Percentiles rank a stretch among this genome's conserved stretches.
phyloP scores from a whole-genome alignment of 139 green algal species.

The Astrephomene gubernaculifera region DNA sequence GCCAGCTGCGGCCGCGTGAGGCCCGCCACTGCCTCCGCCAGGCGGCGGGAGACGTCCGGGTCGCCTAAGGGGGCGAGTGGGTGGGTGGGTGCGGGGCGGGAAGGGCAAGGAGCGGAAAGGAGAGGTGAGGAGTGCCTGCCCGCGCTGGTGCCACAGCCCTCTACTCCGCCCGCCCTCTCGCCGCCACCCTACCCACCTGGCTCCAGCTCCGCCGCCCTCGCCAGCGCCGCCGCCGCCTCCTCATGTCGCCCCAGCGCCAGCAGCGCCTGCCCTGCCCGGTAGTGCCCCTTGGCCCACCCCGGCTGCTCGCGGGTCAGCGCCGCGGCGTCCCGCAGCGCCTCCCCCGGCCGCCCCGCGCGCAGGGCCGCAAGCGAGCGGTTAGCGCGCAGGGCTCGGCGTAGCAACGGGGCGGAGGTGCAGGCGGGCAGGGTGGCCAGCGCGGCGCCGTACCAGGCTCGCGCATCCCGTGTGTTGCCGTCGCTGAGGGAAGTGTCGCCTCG shows the following conservation, averaged over 20 bases:
- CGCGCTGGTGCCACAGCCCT: background rate
- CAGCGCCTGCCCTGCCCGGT: slow-evolving; percentile 12
- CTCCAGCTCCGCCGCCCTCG: background rate
- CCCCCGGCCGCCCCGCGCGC: background rate
- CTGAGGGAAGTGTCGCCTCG: background rate
- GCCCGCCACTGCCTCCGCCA: background rate
- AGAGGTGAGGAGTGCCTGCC: background rate
- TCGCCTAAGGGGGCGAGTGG: background rate
- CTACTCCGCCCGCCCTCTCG: background rate
- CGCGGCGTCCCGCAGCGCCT: background rate
- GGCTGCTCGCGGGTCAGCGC: background rate
- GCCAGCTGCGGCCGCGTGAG: slow-evolving; percentile 33
- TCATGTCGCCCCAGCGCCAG: background rate
- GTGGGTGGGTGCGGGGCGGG: background rate
- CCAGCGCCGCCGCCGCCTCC: slow-evolving; percentile 12
- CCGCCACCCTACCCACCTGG: background rate
- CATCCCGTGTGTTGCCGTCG: slow-evolving; percentile 6
- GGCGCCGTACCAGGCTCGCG: slow-evolving; percentile 2
- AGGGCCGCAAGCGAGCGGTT: slow-evolving; percentile 12
- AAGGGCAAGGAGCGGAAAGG: background rate
- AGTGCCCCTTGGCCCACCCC: slow-evolving; percentile 27
- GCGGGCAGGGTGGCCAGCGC: background rate
- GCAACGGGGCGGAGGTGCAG: background rate
- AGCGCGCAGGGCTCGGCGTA: slow-evolving; percentile 15
- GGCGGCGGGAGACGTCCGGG: background rate